Conservation (phyloP, 441 rosid genomes). For the Syzygium syzygioides region DNA sequence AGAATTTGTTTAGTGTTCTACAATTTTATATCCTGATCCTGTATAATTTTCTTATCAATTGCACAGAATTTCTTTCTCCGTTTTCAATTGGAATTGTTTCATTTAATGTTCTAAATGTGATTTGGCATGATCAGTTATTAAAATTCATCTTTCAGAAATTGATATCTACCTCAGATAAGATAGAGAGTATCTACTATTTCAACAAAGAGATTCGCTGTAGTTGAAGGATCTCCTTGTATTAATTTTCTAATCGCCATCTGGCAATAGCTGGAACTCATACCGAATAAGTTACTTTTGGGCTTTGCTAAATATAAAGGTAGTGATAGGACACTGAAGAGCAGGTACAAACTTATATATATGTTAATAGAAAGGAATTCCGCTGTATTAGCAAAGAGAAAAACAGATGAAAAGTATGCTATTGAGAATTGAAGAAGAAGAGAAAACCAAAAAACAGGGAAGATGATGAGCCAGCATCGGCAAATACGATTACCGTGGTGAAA, state of each 20-base stretch:
- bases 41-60: background rate
- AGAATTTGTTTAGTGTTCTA: conserved; percentile 21
- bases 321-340: background rate
- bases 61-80: background rate
- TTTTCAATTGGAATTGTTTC: background rate
- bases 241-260: background rate
- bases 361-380: background rate
- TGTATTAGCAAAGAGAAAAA: background rate
- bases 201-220: background rate
- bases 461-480: no score
- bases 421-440: background rate
- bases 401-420: background rate
- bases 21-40: background rate
- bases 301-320: background rate
- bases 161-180: background rate
- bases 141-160: background rate
- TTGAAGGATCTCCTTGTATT: background rate
- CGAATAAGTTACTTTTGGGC: background rate
- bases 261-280: background rate
- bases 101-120: background rate
- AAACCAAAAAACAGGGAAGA: no score
- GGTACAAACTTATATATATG: background rate
- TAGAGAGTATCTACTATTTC: background rate
- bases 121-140: background rate
- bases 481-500: no score